phyloP scores from a whole-genome alignment of 169 alveolate genomes.

The Perkinsus marinus region DNA sequence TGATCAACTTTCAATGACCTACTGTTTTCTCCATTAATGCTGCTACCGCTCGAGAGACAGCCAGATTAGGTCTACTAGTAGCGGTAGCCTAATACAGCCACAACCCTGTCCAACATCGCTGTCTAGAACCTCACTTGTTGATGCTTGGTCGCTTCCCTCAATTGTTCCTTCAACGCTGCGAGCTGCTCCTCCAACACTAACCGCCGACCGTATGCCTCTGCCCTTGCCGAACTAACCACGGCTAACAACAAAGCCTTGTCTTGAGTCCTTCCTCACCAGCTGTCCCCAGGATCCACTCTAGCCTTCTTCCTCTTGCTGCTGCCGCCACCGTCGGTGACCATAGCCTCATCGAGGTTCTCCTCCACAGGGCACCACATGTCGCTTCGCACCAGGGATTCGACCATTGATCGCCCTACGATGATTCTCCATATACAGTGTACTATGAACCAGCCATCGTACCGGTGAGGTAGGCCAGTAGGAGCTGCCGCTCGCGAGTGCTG shows the following conservation, averaged over 20 bases:
- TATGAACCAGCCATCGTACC: not conserved
- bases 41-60: not conserved
- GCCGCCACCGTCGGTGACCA: not conserved
- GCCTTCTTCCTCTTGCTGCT: not conserved
- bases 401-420: not conserved
- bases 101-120: too few relatives aligned
- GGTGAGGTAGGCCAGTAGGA: not conserved
- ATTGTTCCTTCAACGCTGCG: not conserved
- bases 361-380: not conserved
- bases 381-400: not conserved
- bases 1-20: not conserved
- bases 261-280: not conserved
- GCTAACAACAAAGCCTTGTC: not conserved
- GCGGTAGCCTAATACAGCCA: not conserved
- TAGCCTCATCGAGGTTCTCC: not conserved
- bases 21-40: not conserved
- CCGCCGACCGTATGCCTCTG: not conserved
- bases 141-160: not conserved
- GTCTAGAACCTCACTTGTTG: too few relatives aligned
- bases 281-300: not conserved
- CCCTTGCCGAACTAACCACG: not conserved
- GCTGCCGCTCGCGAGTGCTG: not conserved
- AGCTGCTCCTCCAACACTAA: not conserved
- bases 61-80: not conserved
- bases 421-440: not conserved